Conservation (phyloP, 371 early-diverging fungal genomes). For the Mortierella sp. region DNA sequence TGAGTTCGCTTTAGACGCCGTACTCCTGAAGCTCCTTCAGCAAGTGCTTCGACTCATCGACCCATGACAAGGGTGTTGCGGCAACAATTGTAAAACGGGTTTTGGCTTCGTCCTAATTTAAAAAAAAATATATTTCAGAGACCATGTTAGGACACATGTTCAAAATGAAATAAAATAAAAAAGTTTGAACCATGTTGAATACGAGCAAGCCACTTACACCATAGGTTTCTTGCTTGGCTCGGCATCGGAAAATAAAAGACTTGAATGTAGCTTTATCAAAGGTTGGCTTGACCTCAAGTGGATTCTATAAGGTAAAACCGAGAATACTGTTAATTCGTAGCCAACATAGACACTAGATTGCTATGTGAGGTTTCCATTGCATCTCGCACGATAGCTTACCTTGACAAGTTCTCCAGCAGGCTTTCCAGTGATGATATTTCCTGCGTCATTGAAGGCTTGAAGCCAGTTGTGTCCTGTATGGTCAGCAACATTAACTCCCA, state of each 20-base stretch:
- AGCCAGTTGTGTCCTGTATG: conserved; percentile 86
- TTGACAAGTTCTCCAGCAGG: conserved; percentile 77
- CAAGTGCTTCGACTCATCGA: conserved; percentile 67
- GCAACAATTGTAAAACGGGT: conserved; percentile 65
- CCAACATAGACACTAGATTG: neutral
- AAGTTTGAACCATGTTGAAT: too few relatives aligned
- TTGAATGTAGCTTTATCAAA: conserved; percentile 71
- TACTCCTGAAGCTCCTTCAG: conserved; percentile 62
- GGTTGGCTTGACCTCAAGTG: conserved; percentile 25
- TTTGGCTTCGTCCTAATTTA: conserved; percentile 69
- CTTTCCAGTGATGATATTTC: conserved; percentile 73
- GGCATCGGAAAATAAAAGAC: conserved; percentile 76
- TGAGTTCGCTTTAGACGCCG: conserved; percentile 22
- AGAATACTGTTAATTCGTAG: conserved; percentile 33
- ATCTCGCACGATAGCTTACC: conserved; percentile 5
- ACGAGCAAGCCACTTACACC: conserved; percentile 68
- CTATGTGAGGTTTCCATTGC: neutral
- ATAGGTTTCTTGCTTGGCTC: conserved; percentile 86
- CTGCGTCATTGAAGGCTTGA: conserved; percentile 90
- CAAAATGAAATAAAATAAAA: neutral
- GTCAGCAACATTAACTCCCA: conserved; percentile 81
- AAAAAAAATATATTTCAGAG: neutral
- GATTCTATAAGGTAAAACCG: conserved; percentile 18
- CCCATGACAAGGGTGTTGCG: conserved; percentile 70
- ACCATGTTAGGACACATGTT: neutral